Percentiles rank a stretch among this genome's conserved stretches.
Evolutionary conservation across 1,139 yeast species (phyloP).

Genomic region (Scheffersomyces illinoinensis): DNA sequence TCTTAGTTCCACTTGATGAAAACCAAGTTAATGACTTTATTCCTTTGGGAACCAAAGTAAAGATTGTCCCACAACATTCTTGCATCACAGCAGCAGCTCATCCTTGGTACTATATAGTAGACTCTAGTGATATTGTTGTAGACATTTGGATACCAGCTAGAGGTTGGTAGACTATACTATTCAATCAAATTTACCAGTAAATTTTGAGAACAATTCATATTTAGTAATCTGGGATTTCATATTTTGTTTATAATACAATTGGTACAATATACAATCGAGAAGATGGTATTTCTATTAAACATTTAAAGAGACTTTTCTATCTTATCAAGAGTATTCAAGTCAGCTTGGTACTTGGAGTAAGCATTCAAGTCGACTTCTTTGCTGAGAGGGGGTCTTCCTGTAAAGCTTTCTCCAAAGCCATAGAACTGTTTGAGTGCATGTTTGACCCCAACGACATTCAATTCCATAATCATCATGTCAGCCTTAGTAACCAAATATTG

Average conservation of each 20-base stretch:
- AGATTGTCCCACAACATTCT: conserved; percentile 65
- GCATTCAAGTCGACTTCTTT: conserved; percentile 2
- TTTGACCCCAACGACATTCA: conserved; percentile 49
- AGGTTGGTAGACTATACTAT: conserved; percentile 36
- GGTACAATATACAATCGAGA: too few relatives aligned
- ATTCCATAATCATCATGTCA: conserved; percentile 40
- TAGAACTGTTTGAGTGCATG: conserved; percentile 20
- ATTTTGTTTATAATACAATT: neutral
- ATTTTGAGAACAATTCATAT: too few relatives aligned
- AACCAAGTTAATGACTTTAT: conserved; percentile 32
- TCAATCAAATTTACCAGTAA: neutral
- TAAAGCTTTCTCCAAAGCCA: conserved; percentile 19
- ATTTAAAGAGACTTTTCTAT: conserved; percentile 4
- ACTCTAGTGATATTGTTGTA: conserved; percentile 48
- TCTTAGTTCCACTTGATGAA: conserved; percentile 38
- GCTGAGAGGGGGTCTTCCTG: conserved; percentile 25
- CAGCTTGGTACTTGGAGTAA: conserved; percentile 3
- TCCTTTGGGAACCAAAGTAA: conserved; percentile 53
- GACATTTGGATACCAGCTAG: conserved; percentile 77
- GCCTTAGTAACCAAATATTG: conserved; percentile 42
- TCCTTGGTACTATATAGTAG: conserved; percentile 56
- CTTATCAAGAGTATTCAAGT: conserved; percentile 4
- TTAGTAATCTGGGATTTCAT: neutral
- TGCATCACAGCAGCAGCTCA: conserved; percentile 69
- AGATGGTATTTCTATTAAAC: neutral